Evolutionary conservation across 2,329 filamentous ascomycete species (phyloP).

Genomic region (Byssothecium circinans): DNA sequence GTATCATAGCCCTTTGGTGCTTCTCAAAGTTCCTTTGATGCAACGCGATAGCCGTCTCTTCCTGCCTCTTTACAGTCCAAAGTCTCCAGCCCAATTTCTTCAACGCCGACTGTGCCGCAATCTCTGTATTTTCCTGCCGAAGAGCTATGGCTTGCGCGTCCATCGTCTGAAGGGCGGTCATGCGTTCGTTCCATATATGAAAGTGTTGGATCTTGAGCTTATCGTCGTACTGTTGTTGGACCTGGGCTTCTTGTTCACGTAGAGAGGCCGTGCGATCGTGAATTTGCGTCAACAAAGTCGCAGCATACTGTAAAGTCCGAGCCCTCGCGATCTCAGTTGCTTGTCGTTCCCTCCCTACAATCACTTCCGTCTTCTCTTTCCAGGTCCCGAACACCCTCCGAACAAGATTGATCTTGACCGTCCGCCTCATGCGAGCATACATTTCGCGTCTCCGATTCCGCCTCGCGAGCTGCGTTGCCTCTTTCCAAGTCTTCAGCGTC

Average conservation of each 20-base stretch:
- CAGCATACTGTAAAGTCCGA: constrained; percentile 25
- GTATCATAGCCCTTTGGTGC: constrained; percentile 58
- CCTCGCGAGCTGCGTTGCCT: constrained; percentile 53
- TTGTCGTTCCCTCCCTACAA: constrained; percentile 29
- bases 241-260: constrained; percentile 22
- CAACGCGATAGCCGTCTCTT: constrained; percentile 57
- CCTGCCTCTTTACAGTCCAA: constrained; percentile 56
- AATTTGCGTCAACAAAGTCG: constrained; percentile 47
- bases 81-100: constrained; percentile 61
- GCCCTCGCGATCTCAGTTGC: constrained; percentile 33
- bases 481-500: constrained; percentile 55
- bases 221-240: constrained; percentile 22
- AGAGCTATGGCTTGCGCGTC: constrained; percentile 51
- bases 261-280: constrained; percentile 41
- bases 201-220: constrained; percentile 40
- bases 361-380: constrained; percentile 30
- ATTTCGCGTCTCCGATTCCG: constrained; percentile 58
- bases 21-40: constrained; percentile 56
- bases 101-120: constrained; percentile 51
- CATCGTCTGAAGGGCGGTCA: constrained; percentile 29
- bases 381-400: constrained; percentile 43
- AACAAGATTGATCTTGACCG: constrained; percentile 58
- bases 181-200: constrained; percentile 25
- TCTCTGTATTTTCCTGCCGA: constrained; percentile 50
- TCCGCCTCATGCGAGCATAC: constrained; percentile 57